Base-by-base conservation (phyloP, 371 early-diverging fungal genomes). In the Cokeromyces recurvatus region DNA sequence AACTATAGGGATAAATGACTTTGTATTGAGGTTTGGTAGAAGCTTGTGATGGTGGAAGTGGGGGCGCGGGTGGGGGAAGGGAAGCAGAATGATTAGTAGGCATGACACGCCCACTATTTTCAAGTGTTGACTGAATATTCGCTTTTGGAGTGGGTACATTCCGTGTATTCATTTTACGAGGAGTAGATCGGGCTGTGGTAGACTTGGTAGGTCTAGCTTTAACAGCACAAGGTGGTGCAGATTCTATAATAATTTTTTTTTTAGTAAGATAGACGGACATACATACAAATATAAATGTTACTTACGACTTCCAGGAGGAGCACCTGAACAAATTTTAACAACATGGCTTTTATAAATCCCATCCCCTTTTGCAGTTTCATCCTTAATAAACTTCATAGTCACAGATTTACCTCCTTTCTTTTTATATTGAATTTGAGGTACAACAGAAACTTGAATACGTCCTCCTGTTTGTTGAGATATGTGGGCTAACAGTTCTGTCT, bases 401-500 rank as follows among this genome's bases (percentile, higher is more conserved):
- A 79, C 87, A 4, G 71, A 53, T 59, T 91, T 91, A 48, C 69
- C 76, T 34, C 84, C 81, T 76, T 91, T 91, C 66, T 88, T 91
- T 43, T 64, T 55, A 67, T 86, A 90, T 36, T 77, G 76, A 43
- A 88, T 85, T 32, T 66, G 65, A 22, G 64, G 63, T 22, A 51
- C 53, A 42, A 88, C 66, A 25, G 84, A 68, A 15, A 89, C 73
- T 4, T 66, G 62, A 56, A 58, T 38, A 29, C 59, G 38, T 8
- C 78, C 77, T 6, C 68, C 66, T 8, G 81, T 74, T 25, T 65
- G 59, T 43, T 68, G 74, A 31, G 61, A 57, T 21, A 84, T 62
- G 62, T 74, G 78, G 1, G 86, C 77, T 12, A 89, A 63, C 22
- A 93, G 63, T 68, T 92, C 95, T 5, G 92, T 94, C 69, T 94